A percentile compares a stretch with the other conserved stretches of the same genome.
These are phyloP conservation scores for Globisporangium middletonii DNA, from an alignment of 352 stramenopile genomes.

Conservation along the genomic window DNA sequence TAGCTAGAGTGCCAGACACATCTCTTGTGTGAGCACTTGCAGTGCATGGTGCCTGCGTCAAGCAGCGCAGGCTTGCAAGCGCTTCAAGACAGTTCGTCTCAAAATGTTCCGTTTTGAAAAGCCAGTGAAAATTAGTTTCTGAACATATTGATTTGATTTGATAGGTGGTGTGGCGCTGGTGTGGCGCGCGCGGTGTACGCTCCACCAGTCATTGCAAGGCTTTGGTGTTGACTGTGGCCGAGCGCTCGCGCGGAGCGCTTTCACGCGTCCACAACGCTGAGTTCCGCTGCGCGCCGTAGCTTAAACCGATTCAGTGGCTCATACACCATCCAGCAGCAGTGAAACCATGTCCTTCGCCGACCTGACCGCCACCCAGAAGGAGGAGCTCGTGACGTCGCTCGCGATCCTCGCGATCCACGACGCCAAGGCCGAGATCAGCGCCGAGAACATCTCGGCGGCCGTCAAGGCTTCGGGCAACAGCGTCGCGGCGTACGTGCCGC, in stretches of 20 bases:
- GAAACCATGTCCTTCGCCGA: slow-evolving; percentile 83
- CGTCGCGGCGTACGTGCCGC: slow-evolving; percentile 69
- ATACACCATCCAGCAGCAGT: slow-evolving; percentile 28
- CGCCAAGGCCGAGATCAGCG: slow-evolving; percentile 64
- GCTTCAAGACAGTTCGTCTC: no score
- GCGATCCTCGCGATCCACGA: slow-evolving; percentile 78
- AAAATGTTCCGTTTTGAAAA: no score
- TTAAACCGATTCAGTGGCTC: slow-evolving; percentile 86
- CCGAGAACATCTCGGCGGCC: slow-evolving; percentile 69
- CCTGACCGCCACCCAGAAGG: slow-evolving; percentile 74
- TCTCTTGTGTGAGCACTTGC: no score
- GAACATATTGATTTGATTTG: no score
- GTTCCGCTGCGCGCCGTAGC: slow-evolving; percentile 51
- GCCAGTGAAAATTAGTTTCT: no score
- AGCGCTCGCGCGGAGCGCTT: no score
- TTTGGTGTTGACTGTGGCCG: background rate
- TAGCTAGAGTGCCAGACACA: no score
- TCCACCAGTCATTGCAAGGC: background rate
- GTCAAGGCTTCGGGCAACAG: slow-evolving; percentile 76
- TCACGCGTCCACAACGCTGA: slow-evolving; percentile 36
- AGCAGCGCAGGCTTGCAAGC: no score
- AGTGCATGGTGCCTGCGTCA: no score
- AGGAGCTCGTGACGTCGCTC: slow-evolving; percentile 83
- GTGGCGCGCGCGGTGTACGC: background rate
- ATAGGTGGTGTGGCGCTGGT: background rate